A percentile compares a stretch with the other conserved stretches of the same genome.
phyloP scores from a whole-genome alignment of 345 rosid species.

The Populus simonii region DNA sequence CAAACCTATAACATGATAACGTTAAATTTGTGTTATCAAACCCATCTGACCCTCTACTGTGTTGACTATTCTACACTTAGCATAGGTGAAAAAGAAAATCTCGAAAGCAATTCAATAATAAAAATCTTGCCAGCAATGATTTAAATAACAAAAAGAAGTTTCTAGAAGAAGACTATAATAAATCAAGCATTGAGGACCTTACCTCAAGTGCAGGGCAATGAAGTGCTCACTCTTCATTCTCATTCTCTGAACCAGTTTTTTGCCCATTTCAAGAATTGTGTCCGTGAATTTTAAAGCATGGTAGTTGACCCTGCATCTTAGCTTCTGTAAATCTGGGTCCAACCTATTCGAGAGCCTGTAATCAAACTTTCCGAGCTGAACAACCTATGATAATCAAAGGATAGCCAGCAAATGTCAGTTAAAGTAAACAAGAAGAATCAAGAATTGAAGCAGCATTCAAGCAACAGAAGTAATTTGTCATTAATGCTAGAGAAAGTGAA shows the following conservation, averaged over 20 bases:
- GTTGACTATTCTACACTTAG: not conserved
- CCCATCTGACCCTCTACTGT: not conserved
- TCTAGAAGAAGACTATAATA: not conserved
- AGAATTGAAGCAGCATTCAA: slow-evolving; percentile 2
- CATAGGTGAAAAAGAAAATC: not conserved
- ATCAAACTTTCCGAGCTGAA: slow-evolving; percentile 89
- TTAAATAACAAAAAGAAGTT: not conserved
- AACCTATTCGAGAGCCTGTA: slow-evolving; percentile 77
- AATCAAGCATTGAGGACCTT: not conserved
- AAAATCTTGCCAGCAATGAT: not conserved
- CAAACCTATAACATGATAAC: slow-evolving; percentile 54
- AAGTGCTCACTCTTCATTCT: slow-evolving; percentile 58
- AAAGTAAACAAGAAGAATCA: not conserved
- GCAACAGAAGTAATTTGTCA: not conserved
- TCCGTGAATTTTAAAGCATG: slow-evolving; percentile 73
- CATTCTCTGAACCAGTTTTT: slow-evolving; percentile 65
- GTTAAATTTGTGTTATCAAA: slow-evolving; percentile 5
- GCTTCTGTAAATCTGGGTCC: slow-evolving; percentile 69
- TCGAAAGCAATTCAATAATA: not conserved
- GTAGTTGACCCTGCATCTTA: slow-evolving; percentile 91
- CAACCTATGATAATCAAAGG: slow-evolving; percentile 48
- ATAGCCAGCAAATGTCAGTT: slow-evolving; percentile 3
- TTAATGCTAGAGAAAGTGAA: not conserved
- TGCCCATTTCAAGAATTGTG: slow-evolving; percentile 62
- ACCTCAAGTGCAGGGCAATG: slow-evolving; percentile 92